Evolutionary conservation across 2,329 filamentous ascomycete genomes (phyloP), one percentile per base, ranked within the genome.

Genomic region (Penicillium sclerotigenum): DNA sequence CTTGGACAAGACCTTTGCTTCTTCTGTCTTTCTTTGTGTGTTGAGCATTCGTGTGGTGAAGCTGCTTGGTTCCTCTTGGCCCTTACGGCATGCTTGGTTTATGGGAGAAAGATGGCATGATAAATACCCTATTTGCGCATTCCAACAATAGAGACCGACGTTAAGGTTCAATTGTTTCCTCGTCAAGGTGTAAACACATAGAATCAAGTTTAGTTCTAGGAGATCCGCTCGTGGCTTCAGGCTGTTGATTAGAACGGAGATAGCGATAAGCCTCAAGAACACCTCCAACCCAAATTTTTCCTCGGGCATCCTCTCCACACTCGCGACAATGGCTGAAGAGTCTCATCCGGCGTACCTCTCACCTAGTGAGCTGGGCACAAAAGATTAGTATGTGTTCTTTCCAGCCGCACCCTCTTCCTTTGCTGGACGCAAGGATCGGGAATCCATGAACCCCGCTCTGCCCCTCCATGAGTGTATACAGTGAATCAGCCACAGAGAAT

Each of bases 281-380:
- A 45, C 46, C 51, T 29, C 46, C 47, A 33, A 26, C 33, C 43
- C 51, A 59, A 59, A 53, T 62, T 66, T 62, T 45, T 31, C 47
- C 58, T 48, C 41, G 24, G 40, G 37, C 56, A 58, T 37, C 45
- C 28, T 24, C 48, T 37, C 45, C 55, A 58, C 43, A 20, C n/a
- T 45, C 49, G 36, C 51, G 43, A 54, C 36, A 47, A 67, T 68
- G 62, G 57, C 64, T 37, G 64, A 67, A 33, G 62, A 69, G 5
- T 62, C 47, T 18, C 81, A 78, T 57, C 87, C 87, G n/a, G 75
- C 75, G 1, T 84, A 88, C 65, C 86, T 96, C 26, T 83, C 88
- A 62, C 90, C 91, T 18, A 96, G 83, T 80, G 71, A 84, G 72
- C 83, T 97, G 29, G 93, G 93, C 48, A 96, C 91, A 29, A 96